A percentile compares a stretch with the other conserved stretches of the same genome.
Evolutionary conservation across 1,284 basidiomycete genomes (phyloP).

Genomic region (Uromyces viciae-fabae): DNA sequence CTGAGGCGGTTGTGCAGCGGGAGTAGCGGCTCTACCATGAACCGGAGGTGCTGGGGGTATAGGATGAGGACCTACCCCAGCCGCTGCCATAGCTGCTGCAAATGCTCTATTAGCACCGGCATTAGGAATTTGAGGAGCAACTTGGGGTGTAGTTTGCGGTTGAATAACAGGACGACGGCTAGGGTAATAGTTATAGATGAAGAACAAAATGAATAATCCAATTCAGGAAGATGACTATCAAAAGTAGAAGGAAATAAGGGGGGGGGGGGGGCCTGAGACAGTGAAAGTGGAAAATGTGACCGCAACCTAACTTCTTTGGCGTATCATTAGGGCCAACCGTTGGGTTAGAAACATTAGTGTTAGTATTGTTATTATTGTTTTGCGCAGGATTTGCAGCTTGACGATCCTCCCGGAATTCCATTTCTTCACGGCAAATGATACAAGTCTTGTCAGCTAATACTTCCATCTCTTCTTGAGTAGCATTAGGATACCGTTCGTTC

Average conservation of each 20-base stretch:
- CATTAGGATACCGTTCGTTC: conserved; percentile 92
- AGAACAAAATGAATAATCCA: background rate
- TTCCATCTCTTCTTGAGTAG: conserved; percentile 77
- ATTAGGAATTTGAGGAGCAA: conserved; percentile 14
- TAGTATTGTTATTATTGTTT: conserved; percentile 50
- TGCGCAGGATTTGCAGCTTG: conserved; percentile 46
- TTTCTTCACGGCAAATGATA: conserved; percentile 98
- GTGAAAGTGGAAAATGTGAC: conserved; percentile 97
- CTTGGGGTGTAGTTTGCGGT: background rate
- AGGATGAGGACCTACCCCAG: background rate
- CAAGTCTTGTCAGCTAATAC: conserved; percentile 82
- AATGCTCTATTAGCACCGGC: background rate
- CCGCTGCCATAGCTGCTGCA: conserved; percentile 10
- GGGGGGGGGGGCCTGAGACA: conserved; percentile 89
- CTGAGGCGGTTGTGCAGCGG: background rate
- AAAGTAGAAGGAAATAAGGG: conserved; percentile 64
- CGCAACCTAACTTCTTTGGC: conserved; percentile 91
- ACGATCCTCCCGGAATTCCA: conserved; percentile 62
- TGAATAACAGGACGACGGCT: conserved; percentile 41
- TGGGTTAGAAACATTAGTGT: conserved; percentile 46
- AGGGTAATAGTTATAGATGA: background rate
- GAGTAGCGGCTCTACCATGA: background rate
- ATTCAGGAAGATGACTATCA: background rate
- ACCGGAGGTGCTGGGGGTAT: conserved; percentile 8
- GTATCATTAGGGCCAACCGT: conserved; percentile 70